Evolutionary conservation across 2,329 filamentous ascomycete genomes (phyloP).

Genomic region (Xylariaceae sp.): DNA sequence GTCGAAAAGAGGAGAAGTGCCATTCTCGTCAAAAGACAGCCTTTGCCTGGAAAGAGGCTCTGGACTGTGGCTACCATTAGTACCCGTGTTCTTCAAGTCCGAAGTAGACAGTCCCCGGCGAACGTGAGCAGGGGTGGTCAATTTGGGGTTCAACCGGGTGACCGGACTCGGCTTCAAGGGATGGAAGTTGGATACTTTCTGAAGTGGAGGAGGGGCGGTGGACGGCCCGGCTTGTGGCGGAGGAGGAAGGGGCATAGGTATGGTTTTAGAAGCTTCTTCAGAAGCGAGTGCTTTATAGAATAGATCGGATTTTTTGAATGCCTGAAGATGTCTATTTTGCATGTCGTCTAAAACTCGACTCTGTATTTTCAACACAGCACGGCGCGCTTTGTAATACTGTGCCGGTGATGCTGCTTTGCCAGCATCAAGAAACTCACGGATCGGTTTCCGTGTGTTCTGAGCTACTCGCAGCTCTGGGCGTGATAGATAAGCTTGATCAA

Average conservation of each 20-base stretch:
- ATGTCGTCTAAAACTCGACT: slow-evolving; percentile 80
- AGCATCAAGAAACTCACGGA: slow-evolving; percentile 73
- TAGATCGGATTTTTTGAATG: slow-evolving; percentile 87
- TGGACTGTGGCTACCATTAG: slow-evolving; percentile 34
- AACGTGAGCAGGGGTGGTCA: slow-evolving; percentile 29
- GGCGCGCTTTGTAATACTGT: slow-evolving; percentile 80
- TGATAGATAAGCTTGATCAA: slow-evolving; percentile 83
- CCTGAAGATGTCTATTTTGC: slow-evolving; percentile 73
- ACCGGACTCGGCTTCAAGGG: slow-evolving; percentile 43
- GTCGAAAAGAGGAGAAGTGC: slow-evolving; percentile 63
- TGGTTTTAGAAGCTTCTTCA: slow-evolving; percentile 62
- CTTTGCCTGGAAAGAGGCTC: slow-evolving; percentile 46
- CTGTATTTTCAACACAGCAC: slow-evolving; percentile 77
- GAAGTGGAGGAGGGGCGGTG: slow-evolving; percentile 22
- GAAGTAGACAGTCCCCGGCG: slow-evolving; percentile 45
- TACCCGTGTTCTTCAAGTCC: slow-evolving; percentile 40
- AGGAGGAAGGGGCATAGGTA: slow-evolving; percentile 6
- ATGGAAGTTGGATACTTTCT: slow-evolving; percentile 35
- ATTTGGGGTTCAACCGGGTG: slow-evolving; percentile 37
- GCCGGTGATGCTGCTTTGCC: slow-evolving; percentile 71
- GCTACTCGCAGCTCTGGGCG: slow-evolving; percentile 78
- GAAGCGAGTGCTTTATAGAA: slow-evolving; percentile 95
- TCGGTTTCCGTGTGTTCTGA: slow-evolving; percentile 62
- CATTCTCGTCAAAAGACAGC: slow-evolving; percentile 67
- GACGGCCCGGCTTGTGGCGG: slow-evolving; percentile 23